Evolutionary conservation across 2,329 filamentous ascomycete species (phyloP).

Genomic region (Phaeoacremonium minimum): DNA sequence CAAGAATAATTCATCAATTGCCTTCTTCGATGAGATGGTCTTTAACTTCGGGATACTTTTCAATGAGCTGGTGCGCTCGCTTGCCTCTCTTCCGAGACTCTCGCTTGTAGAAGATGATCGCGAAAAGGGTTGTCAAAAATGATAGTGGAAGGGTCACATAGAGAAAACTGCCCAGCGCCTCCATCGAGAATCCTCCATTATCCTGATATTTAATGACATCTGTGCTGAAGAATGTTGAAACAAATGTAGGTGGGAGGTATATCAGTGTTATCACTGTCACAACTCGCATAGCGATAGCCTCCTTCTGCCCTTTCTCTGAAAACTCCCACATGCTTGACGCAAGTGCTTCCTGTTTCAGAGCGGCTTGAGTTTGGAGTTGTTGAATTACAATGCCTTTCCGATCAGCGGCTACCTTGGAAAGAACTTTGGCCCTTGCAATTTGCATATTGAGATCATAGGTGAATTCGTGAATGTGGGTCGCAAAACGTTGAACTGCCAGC

Average conservation of each 20-base stretch:
- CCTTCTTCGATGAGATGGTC: too few relatives aligned
- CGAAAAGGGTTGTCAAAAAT: slow-evolving; percentile 5
- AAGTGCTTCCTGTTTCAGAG: not conserved
- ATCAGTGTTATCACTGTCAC: slow-evolving; percentile 21
- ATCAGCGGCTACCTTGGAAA: slow-evolving; percentile 26
- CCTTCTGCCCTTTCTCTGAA: slow-evolving; percentile 19
- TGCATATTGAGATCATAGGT: slow-evolving; percentile 29
- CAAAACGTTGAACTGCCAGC: slow-evolving; percentile 19
- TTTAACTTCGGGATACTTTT: not conserved
- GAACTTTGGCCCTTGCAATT: slow-evolving; percentile 23
- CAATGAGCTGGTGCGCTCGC: not conserved
- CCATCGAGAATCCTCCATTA: slow-evolving; percentile 4
- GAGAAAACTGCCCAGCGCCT: slow-evolving; percentile 9
- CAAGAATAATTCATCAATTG: too few relatives aligned
- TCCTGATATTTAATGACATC: slow-evolving; percentile 14
- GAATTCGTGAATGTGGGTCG: slow-evolving; percentile 24
- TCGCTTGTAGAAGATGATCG: not conserved
- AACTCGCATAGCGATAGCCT: slow-evolving; percentile 18
- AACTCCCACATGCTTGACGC: slow-evolving; percentile 17
- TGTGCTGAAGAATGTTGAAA: slow-evolving; percentile 17
- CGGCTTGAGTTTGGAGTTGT: slow-evolving; percentile 2
- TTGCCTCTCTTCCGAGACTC: not conserved
- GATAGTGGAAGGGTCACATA: slow-evolving; percentile 10
- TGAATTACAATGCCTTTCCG: slow-evolving; percentile 24
- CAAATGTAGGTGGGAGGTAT: slow-evolving; percentile 21